Conservation (phyloP, 495 filamentous ascomycete genomes). For the Podospora fimiseda region DNA sequence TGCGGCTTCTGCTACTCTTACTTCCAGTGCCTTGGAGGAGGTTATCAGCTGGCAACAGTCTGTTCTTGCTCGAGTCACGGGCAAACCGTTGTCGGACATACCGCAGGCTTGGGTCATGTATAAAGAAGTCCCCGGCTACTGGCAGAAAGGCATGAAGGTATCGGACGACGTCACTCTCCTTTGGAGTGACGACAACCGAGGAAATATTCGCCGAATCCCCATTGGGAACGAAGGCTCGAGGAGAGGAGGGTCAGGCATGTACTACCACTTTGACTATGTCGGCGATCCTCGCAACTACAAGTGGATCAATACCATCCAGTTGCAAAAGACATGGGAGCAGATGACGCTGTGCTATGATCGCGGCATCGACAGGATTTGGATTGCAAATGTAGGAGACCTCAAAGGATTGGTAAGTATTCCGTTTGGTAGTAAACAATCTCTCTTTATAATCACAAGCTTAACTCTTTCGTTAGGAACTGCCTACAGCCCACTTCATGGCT, state of each 20-base stretch:
- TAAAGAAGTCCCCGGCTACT: conserved; percentile 59
- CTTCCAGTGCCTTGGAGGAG: conserved; percentile 42
- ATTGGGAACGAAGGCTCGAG: conserved; percentile 48
- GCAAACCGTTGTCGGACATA: conserved; percentile 40
- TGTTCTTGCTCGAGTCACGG: conserved; percentile 41
- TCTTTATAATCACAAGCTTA: background rate
- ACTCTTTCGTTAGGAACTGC: conserved; percentile 34
- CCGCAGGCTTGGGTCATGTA: conserved; percentile 62
- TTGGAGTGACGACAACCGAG: conserved; percentile 63
- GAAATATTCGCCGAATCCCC: conserved; percentile 56
- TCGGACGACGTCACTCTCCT: conserved; percentile 60
- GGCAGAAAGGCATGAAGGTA: conserved; percentile 53
- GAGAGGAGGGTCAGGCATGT: conserved; percentile 54
- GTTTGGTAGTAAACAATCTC: background rate
- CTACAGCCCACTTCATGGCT: conserved; percentile 53
- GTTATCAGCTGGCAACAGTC: conserved; percentile 48
- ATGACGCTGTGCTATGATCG: conserved; percentile 51
- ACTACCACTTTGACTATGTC: conserved; percentile 64
- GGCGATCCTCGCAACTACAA: conserved; percentile 54
- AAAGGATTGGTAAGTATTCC: conserved; percentile 45
- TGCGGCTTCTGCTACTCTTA: conserved; percentile 43
- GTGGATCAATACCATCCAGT: conserved; percentile 58
- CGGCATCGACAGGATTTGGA: conserved; percentile 55
- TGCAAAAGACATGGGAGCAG: conserved; percentile 48
- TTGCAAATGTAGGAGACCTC: conserved; percentile 62